These are phyloP conservation scores for Phaeomoniella chlamydospora DNA, from an alignment of 2,329 filamentous ascomycete genomes.

Conservation along the genomic window DNA sequence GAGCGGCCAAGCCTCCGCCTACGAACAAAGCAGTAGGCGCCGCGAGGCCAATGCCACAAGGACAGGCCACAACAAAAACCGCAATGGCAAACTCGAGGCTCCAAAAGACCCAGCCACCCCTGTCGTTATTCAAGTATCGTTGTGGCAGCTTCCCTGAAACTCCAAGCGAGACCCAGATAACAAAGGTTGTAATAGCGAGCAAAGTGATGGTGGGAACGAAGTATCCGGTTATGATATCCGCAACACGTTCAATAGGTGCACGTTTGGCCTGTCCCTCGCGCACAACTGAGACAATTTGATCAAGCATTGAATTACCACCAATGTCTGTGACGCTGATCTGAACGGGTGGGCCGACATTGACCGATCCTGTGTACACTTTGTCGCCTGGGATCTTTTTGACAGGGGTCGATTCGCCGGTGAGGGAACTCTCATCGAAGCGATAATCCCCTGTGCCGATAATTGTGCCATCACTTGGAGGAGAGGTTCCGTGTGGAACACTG, in stretches of 20 bases:
- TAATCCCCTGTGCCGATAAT: slow-evolving; percentile 42
- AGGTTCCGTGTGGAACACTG: slow-evolving; percentile 61
- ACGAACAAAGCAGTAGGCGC: slow-evolving; percentile 79
- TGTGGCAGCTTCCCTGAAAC: slow-evolving; percentile 25
- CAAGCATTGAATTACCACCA: slow-evolving; percentile 33
- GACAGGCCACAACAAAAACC: slow-evolving; percentile 77
- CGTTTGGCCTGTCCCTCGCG: slow-evolving; percentile 33
- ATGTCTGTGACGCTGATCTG: slow-evolving; percentile 26
- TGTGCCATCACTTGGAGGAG: slow-evolving; percentile 69
- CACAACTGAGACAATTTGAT: slow-evolving; percentile 32
- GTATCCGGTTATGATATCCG: slow-evolving; percentile 31
- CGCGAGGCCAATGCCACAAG: slow-evolving; percentile 71
- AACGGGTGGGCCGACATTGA: slow-evolving; percentile 31
- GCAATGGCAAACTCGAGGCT: slow-evolving; percentile 57
- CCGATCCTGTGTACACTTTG: slow-evolving; percentile 29
- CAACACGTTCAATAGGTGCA: slow-evolving; percentile 31
- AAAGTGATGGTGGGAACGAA: slow-evolving; percentile 34
- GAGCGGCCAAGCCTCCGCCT: slow-evolving; percentile 64
- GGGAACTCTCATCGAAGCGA: slow-evolving; percentile 75
- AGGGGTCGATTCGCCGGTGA: slow-evolving; percentile 47
- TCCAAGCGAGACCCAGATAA: slow-evolving; percentile 31
- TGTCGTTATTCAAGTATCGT: slow-evolving; percentile 34
- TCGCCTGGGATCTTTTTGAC: slow-evolving; percentile 27
- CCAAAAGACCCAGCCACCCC: slow-evolving; percentile 37
- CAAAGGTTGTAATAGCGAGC: slow-evolving; percentile 30